Percentiles rank a stretch among this genome's conserved stretches.
phyloP scores from a whole-genome alignment of 768 basidiomycete genomes.

The Lactifluus echinatus region DNA sequence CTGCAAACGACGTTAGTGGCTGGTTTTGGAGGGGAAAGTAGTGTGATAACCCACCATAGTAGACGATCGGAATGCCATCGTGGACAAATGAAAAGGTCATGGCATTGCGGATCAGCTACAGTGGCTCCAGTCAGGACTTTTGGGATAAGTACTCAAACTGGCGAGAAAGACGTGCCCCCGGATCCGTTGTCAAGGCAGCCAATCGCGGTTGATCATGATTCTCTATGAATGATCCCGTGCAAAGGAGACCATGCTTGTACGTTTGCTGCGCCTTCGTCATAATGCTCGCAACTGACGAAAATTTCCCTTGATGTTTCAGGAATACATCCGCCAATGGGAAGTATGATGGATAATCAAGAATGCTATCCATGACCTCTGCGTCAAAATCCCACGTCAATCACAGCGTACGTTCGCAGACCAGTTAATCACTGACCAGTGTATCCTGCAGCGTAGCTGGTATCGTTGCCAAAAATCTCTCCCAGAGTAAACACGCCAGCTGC shows the following conservation, averaged over 20 bases:
- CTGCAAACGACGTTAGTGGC: slow-evolving; percentile 20
- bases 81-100: slow-evolving; percentile 42
- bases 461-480: slow-evolving; percentile 44
- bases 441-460: slow-evolving; percentile 31
- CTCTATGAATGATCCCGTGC: slow-evolving; percentile 42
- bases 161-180: slow-evolving; percentile 29
- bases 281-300: slow-evolving; percentile 26
- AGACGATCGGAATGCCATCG: slow-evolving; percentile 44
- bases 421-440: slow-evolving; percentile 33
- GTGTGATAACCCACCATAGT: slow-evolving; percentile 33
- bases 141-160: not conserved
- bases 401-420: not conserved
- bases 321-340: slow-evolving; percentile 37
- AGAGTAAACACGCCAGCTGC: slow-evolving; percentile 45
- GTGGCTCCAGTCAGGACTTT: not conserved
- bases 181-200: slow-evolving; percentile 34
- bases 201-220: slow-evolving; percentile 50
- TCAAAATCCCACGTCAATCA: not conserved
- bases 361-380: slow-evolving; percentile 34
- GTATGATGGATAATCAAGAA: slow-evolving; percentile 45
- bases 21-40: not conserved
- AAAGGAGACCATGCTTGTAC: slow-evolving; percentile 35
- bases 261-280: slow-evolving; percentile 28
- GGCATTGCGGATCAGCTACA: slow-evolving; percentile 38
- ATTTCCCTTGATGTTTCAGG: slow-evolving; percentile 27